Conservation (phyloP, 179 eudicot species). For the Pouteria campechiana region DNA sequence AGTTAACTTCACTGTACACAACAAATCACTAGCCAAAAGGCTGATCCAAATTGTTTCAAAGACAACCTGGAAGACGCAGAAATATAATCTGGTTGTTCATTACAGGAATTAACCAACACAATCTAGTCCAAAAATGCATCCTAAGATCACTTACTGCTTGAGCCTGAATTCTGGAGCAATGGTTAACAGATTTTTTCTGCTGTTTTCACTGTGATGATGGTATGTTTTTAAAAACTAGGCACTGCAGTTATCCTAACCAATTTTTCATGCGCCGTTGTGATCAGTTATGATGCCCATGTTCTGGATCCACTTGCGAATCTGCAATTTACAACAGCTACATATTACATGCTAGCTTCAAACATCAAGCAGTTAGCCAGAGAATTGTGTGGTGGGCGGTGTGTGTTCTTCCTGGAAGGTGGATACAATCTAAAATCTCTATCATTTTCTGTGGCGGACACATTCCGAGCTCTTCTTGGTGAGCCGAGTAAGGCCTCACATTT, state of each 20-base stretch:
- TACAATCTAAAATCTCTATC: constrained; percentile 82
- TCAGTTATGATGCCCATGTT: constrained; percentile 82
- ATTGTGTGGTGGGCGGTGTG: constrained; percentile 84
- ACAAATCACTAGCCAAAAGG: too few relatives aligned
- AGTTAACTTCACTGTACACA: too few relatives aligned
- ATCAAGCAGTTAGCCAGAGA: constrained; percentile 84
- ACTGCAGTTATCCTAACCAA: too few relatives aligned
- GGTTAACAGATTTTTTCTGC: too few relatives aligned
- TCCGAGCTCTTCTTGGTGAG: constrained; percentile 83
- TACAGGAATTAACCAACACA: background rate
- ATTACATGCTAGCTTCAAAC: constrained; percentile 70
- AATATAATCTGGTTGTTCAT: too few relatives aligned
- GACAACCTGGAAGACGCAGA: too few relatives aligned
- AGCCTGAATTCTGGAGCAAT: too few relatives aligned
- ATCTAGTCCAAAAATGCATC: background rate
- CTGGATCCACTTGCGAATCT: constrained; percentile 84
- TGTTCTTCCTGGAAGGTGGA: constrained; percentile 94
- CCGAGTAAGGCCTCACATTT: constrained; percentile 55
- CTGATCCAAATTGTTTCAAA: too few relatives aligned
- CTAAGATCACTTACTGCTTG: too few relatives aligned
- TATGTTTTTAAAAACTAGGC: too few relatives aligned
- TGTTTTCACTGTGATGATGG: too few relatives aligned
- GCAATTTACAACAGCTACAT: constrained; percentile 85
- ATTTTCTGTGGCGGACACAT: constrained; percentile 71
- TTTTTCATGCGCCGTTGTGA: too few relatives aligned